Percentiles rank a stretch among this genome's conserved stretches.
phyloP scores from a whole-genome alignment of 2,329 filamentous ascomycete species.

The Aspergillus sp. region DNA sequence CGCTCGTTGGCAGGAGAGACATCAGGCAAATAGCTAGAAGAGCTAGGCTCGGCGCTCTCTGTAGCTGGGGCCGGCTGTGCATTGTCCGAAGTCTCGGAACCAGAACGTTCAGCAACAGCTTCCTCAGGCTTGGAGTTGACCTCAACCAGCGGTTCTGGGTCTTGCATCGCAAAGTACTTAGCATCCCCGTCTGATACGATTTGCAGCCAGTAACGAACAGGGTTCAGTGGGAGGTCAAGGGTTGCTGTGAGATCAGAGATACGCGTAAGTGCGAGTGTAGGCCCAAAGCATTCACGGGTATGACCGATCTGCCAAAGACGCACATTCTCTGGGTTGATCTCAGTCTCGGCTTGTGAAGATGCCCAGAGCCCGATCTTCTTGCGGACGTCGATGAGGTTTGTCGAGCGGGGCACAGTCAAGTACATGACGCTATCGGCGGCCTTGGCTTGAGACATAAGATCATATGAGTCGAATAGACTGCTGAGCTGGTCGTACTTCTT shows the following conservation, averaged over 20 bases:
- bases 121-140: slow-evolving; percentile 32
- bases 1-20: neutral
- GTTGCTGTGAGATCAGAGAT: slow-evolving; percentile 32
- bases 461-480: slow-evolving; percentile 46
- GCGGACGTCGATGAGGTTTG: slow-evolving; percentile 37
- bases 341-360: slow-evolving; percentile 22
- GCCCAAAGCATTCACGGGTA: slow-evolving; percentile 30
- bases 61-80: slow-evolving; percentile 16
- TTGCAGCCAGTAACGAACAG: slow-evolving; percentile 41
- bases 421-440: slow-evolving; percentile 34
- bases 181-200: slow-evolving; percentile 38
- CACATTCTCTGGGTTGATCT: slow-evolving; percentile 32
- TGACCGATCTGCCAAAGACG: slow-evolving; percentile 44
- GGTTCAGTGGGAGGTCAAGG: slow-evolving; percentile 27
- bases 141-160: slow-evolving; percentile 25
- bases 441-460: slow-evolving; percentile 42
- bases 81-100: slow-evolving; percentile 25
- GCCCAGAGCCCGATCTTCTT: slow-evolving; percentile 36
- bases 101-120: slow-evolving; percentile 27
- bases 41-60: slow-evolving; percentile 27
- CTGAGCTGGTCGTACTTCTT: slow-evolving; percentile 31
- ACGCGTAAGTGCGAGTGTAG: slow-evolving; percentile 36
- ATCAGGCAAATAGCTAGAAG: slow-evolving; percentile 22
- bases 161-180: slow-evolving; percentile 37
- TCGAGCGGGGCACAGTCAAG: slow-evolving; percentile 33